Evolutionary conservation across 371 early-diverging fungal genomes (phyloP).

Genomic region (Saksenaea oblongispora): DNA sequence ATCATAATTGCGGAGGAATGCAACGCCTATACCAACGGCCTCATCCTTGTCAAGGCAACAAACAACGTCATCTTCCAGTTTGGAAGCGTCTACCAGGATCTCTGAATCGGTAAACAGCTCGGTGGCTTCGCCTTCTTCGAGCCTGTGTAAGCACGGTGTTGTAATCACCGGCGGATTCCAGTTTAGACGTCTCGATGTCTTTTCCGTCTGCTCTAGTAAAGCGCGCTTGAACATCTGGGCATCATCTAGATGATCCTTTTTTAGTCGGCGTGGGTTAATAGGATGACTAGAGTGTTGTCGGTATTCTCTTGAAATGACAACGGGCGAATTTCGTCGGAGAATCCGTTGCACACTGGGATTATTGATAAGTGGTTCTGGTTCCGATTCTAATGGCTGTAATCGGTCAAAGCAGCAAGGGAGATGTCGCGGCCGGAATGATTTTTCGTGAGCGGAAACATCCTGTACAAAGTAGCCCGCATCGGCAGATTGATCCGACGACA

Average conservation of each 20-base stretch:
- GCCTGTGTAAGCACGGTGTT: slow-evolving; percentile 37
- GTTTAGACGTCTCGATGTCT: slow-evolving; percentile 12
- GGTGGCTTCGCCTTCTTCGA: slow-evolving; percentile 21
- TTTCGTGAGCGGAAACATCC: slow-evolving; percentile 21
- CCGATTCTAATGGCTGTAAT: slow-evolving; percentile 58
- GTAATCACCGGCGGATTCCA: slow-evolving; percentile 31
- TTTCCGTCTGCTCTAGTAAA: slow-evolving; percentile 35
- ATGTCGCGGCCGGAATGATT: slow-evolving; percentile 17
- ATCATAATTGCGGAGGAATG: slow-evolving; percentile 35
- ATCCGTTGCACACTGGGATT: slow-evolving; percentile 55
- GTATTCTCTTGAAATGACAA: slow-evolving; percentile 61
- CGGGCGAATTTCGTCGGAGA: slow-evolving; percentile 48
- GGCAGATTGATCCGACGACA: not conserved
- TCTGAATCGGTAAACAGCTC: slow-evolving; percentile 16
- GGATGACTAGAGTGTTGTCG: slow-evolving; percentile 29
- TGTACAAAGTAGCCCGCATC: slow-evolving; percentile 38
- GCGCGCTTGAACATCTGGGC: slow-evolving; percentile 39
- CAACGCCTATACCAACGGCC: slow-evolving; percentile 26
- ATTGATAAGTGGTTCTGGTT: slow-evolving; percentile 54
- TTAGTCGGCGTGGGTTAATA: slow-evolving; percentile 11
- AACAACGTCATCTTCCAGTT: slow-evolving; percentile 5
- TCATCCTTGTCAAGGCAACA: slow-evolving; percentile 21
- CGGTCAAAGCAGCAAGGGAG: slow-evolving; percentile 52
- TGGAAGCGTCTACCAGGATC: slow-evolving; percentile 33
- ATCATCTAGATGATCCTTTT: slow-evolving; percentile 27